Conservation (phyloP, 305 asterid genomes). For the Stenogyne calaminthoides region DNA sequence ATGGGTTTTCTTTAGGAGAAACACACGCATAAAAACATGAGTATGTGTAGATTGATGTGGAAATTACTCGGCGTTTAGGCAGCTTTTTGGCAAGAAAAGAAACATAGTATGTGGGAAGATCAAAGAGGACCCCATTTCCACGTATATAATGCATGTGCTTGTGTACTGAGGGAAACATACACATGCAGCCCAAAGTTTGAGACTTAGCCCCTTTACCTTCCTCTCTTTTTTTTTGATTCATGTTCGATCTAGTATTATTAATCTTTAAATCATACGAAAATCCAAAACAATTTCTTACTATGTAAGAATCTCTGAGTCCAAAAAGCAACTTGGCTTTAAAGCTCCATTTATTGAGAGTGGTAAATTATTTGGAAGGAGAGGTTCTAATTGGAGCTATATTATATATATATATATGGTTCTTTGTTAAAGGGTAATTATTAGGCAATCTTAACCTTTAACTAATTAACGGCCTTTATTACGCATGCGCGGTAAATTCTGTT, state of each 20-base stretch:
- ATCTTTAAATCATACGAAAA: not conserved
- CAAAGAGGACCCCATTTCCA: conserved; percentile 35
- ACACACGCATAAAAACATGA: not conserved
- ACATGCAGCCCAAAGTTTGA: conserved; percentile 35
- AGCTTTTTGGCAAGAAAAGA: conserved; percentile 27
- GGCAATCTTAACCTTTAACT: not conserved
- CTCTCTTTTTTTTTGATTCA: not conserved
- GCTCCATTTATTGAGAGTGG: not conserved
- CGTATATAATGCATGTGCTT: conserved; percentile 42
- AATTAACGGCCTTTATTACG: conserved; percentile 8
- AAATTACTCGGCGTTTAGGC: conserved; percentile 34
- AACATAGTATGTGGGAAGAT: conserved; percentile 30
- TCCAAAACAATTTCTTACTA: not conserved
- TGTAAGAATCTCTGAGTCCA: not conserved
- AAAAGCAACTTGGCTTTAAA: too few relatives aligned
- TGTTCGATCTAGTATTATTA: too few relatives aligned
- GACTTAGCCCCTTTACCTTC: conserved; percentile 35
- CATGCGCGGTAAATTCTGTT: conserved; percentile 22
- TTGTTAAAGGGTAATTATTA: conserved; percentile 13
- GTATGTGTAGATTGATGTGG: conserved; percentile 17
- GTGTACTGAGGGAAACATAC: conserved; percentile 30
- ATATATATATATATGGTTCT: not conserved
- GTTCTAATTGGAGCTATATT: conserved; percentile 1
- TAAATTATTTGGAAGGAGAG: not conserved
- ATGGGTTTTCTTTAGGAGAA: not conserved